These are phyloP conservation scores for Saccharomycopsis guyanensis DNA, from an alignment of 805 yeast species.

Conservation along the genomic window DNA sequence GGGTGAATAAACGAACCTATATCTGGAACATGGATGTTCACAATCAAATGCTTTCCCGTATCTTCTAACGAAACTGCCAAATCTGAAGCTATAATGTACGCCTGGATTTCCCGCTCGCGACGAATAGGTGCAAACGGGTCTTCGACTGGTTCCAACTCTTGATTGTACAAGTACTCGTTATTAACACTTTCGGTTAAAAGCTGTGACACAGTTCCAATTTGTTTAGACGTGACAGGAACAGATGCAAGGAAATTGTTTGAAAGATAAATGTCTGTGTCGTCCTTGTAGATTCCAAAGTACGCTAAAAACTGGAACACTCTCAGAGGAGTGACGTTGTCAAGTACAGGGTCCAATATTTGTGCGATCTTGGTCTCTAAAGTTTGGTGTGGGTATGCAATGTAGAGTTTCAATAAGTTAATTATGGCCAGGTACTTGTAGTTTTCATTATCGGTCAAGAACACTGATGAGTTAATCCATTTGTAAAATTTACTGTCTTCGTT, in stretches of 20 bases:
- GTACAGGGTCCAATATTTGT: conserved; percentile 19
- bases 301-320: conserved; percentile 14
- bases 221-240: not conserved
- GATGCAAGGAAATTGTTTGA: conserved; percentile 22
- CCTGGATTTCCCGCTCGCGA: conserved; percentile 1
- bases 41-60: conserved; percentile 28
- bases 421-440: conserved; percentile 23
- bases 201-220: conserved; percentile 6
- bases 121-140: conserved; percentile 20
- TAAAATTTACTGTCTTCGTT: conserved; percentile 13
- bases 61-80: conserved; percentile 33
- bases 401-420: conserved; percentile 26
- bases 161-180: not conserved
- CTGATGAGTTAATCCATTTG: conserved; percentile 21
- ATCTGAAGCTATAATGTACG: conserved; percentile 13
- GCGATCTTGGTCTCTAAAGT: conserved; percentile 21
- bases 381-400: conserved; percentile 29
- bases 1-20: conserved; percentile 32
- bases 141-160: not conserved
- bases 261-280: conserved; percentile 25
- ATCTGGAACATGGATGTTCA: conserved; percentile 39
- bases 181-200: not conserved
- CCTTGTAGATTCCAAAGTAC: conserved; percentile 21
- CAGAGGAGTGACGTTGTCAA: conserved; percentile 1
- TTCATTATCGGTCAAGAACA: conserved; percentile 21